Evolutionary conservation across 257 asterid genomes (phyloP).

Genomic region (Buddleja alternifolia): DNA sequence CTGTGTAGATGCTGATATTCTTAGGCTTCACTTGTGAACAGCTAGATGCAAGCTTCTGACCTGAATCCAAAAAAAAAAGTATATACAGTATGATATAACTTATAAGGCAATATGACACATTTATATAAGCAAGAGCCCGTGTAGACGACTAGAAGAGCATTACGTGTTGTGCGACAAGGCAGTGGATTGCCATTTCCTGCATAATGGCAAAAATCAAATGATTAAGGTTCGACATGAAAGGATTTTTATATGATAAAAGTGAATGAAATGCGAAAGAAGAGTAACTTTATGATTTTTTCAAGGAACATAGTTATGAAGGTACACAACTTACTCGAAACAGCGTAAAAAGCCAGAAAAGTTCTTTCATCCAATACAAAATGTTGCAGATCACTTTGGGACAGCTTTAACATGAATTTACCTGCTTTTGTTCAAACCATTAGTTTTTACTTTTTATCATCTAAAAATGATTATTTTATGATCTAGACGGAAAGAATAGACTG

Average conservation of each 20-base stretch:
- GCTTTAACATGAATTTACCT: constrained; percentile 62
- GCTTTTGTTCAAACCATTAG: constrained; percentile 21
- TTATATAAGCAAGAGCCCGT: constrained; percentile 13
- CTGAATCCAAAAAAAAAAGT: constrained; percentile 45
- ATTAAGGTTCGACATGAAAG: not conserved
- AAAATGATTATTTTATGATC: not conserved
- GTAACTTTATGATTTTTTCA: not conserved
- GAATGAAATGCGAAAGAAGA: not conserved
- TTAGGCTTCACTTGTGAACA: constrained; percentile 64
- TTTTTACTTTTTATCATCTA: not conserved
- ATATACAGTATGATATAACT: not conserved
- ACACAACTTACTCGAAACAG: constrained; percentile 65
- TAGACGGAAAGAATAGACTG: not conserved
- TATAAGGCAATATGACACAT: not conserved
- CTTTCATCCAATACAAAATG: constrained; percentile 72
- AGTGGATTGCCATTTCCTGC: constrained; percentile 73
- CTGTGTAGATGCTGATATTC: constrained; percentile 54
- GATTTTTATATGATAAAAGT: not conserved
- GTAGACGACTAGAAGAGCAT: constrained; percentile 24
- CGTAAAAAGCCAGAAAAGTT: constrained; percentile 60
- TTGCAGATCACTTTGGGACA: constrained; percentile 66
- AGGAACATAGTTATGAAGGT: not conserved
- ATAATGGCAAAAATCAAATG: constrained; percentile 10
- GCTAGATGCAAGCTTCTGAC: constrained; percentile 72
- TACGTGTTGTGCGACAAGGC: constrained; percentile 76